These are phyloP conservation scores for Echinochloa phyllopogon DNA, from an alignment of 176 grass and related monocot genomes.

Conservation along the genomic window DNA sequence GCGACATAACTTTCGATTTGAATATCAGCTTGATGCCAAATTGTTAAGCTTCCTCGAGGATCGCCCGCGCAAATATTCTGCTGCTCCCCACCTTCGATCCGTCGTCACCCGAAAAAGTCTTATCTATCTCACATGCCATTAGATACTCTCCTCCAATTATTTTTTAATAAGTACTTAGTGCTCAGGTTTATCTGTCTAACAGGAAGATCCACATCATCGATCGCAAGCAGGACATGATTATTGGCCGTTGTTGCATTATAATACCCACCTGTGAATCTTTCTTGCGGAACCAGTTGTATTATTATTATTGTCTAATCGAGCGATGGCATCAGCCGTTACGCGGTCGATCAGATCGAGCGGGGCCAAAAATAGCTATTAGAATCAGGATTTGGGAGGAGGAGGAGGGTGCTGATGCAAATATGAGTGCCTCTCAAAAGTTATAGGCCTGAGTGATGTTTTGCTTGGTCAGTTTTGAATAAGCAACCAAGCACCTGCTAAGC, in stretches of 20 bases:
- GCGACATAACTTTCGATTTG: neutral
- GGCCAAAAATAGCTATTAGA: neutral
- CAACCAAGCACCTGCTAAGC: no score
- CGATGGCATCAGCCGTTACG: neutral
- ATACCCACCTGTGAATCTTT: constrained; percentile 35
- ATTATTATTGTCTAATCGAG: neutral
- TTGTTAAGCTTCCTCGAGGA: constrained; percentile 49
- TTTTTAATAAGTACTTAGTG: neutral
- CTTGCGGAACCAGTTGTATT: neutral
- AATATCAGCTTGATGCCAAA: neutral
- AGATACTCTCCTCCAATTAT: constrained; percentile 37
- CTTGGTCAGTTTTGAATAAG: neutral
- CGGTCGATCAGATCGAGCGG: neutral
- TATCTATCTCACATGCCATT: constrained; percentile 43
- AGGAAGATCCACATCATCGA: neutral
- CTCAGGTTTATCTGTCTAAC: neutral
- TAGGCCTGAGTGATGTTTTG: neutral
- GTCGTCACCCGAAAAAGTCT: constrained; percentile 39
- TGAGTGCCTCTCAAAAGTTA: neutral
- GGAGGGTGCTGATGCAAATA: no score
- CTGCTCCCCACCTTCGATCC: constrained; percentile 10
- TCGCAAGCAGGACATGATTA: neutral
- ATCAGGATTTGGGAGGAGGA: neutral
- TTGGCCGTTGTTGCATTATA: constrained; percentile 23
- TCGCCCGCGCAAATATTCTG: constrained; percentile 53